Conservation (phyloP, 805 yeast genomes). For the Maudiozyma pseudohumilis region DNA sequence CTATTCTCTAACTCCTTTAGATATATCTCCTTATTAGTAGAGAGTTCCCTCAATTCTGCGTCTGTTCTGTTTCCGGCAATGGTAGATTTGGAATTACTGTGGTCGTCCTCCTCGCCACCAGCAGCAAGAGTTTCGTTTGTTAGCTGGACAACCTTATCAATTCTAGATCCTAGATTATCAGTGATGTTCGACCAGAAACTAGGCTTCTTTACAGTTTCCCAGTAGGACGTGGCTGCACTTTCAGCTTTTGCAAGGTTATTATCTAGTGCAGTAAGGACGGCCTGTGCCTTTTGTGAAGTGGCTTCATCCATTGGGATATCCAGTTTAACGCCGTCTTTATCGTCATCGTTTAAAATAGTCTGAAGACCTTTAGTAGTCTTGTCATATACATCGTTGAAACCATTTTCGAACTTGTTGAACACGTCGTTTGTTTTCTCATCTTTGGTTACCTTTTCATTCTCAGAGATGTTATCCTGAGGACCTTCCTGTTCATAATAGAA, state of each 20-base stretch:
- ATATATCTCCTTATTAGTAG: slow-evolving; percentile 40
- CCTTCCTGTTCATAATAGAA: slow-evolving; percentile 24
- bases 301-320: slow-evolving; percentile 18
- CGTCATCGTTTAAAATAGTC: slow-evolving; percentile 13
- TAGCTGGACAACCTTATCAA: slow-evolving; percentile 17
- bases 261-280: slow-evolving; percentile 62
- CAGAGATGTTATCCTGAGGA: slow-evolving; percentile 6
- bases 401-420: slow-evolving; percentile 42
- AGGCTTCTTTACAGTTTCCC: slow-evolving; percentile 21
- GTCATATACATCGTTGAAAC: slow-evolving; percentile 33
- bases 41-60: slow-evolving; percentile 48
- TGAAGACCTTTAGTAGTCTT: slow-evolving; percentile 18
- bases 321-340: slow-evolving; percentile 22
- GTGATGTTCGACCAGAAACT: slow-evolving; percentile 25
- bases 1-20: slow-evolving; percentile 16
- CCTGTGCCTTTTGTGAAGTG: slow-evolving; percentile 39
- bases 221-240: slow-evolving; percentile 44
- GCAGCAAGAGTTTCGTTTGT: slow-evolving; percentile 8
- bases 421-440: slow-evolving; percentile 44
- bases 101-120: slow-evolving; percentile 18
- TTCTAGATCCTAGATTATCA: slow-evolving; percentile 12
- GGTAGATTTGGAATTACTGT: slow-evolving; percentile 21
- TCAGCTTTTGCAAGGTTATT: slow-evolving; percentile 66
- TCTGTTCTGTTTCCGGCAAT: slow-evolving; percentile 49
- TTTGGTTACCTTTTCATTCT: slow-evolving; percentile 4